phyloP scores from a whole-genome alignment of 345 rosid genomes.

The Gossypium mustelinum region DNA sequence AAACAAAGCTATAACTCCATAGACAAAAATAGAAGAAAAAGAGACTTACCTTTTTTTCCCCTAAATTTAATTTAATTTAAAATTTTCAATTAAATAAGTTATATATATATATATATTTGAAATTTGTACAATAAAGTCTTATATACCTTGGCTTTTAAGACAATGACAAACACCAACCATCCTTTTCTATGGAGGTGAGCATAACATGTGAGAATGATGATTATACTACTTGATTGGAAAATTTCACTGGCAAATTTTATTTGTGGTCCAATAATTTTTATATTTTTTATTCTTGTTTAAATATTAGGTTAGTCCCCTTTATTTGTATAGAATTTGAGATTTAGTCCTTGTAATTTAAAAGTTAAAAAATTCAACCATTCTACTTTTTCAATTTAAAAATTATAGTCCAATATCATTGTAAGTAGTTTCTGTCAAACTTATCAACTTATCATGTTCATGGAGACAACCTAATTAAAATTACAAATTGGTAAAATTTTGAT shows the following conservation, averaged over 20 bases:
- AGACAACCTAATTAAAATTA: too few species aligned
- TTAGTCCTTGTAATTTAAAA: too few species aligned
- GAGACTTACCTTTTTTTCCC: not conserved
- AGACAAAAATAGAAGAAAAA: not conserved
- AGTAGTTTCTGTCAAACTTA: too few species aligned
- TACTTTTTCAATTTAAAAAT: too few species aligned
- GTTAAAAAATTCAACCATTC: too few species aligned
- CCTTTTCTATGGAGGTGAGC: constrained; percentile 17
- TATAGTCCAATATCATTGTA: not conserved
- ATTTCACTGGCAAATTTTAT: not conserved
- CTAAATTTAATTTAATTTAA: not conserved
- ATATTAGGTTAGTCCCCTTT: not conserved
- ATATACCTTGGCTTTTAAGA: constrained; percentile 6
- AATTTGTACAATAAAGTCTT: not conserved
- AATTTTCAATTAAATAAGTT: too few species aligned
- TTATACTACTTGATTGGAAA: not conserved
- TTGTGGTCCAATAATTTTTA: not conserved
- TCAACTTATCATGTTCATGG: too few species aligned
- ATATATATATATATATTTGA: not conserved
- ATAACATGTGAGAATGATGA: constrained; percentile 22
- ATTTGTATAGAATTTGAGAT: too few species aligned
- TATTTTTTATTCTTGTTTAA: not conserved
- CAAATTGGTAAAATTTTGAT: too few species aligned
- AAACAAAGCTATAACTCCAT: not conserved
- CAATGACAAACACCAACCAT: constrained; percentile 19